Evolutionary conservation across 1,139 yeast genomes (phyloP), one percentile per base, ranked within the genome.

Genomic region (Yamadazyma sp.): DNA sequence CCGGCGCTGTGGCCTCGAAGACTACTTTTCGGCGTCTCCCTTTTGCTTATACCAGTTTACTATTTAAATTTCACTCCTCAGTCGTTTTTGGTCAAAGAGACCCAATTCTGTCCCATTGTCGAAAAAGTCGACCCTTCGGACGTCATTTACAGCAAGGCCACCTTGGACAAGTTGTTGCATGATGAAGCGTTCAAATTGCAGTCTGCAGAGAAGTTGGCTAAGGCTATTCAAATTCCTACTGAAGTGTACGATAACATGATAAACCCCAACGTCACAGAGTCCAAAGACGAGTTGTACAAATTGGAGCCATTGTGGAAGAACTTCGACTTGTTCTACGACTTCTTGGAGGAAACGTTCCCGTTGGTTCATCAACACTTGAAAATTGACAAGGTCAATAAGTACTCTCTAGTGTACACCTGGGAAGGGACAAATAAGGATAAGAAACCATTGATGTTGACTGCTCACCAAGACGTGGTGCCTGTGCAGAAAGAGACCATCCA

Each of bases 211-310:
- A 73, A 69, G 48, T 61, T 81, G 31, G 59, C 75, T 7, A 79
- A 77, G 10, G 81, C 89, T 1, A 68, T 86, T 23, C 70, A 69
- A 49, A 64, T 83, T 36, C 80, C 86, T 14, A 83, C 92, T 5
- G 81, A 77, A 49, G 72, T 79, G 14, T 77, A 65, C 45, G 94
- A 85, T 54, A 67, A 65, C 8, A 59, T 64, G 55, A 51, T 54
- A 7, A 58, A 58, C 37, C 68, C 66, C 0, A 52, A 53, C 11
- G 37, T 49, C 10, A 50, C 58, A 5, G 51, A 59, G 9, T 34
- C 56, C 9, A 42, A 49, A 33, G 56, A 59, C 17, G 64, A 60
- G 17, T 52, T 64, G 39, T 61, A 54, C 43, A 41, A 58, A 37
- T 30, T 58, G 28, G 66, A 61, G 33, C 61, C 62, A 3, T 44